Percentiles rank a stretch among this genome's conserved stretches.
These are phyloP conservation scores for Fusarium concolor DNA, from an alignment of 2,329 filamentous ascomycete species.

Conservation along the genomic window DNA sequence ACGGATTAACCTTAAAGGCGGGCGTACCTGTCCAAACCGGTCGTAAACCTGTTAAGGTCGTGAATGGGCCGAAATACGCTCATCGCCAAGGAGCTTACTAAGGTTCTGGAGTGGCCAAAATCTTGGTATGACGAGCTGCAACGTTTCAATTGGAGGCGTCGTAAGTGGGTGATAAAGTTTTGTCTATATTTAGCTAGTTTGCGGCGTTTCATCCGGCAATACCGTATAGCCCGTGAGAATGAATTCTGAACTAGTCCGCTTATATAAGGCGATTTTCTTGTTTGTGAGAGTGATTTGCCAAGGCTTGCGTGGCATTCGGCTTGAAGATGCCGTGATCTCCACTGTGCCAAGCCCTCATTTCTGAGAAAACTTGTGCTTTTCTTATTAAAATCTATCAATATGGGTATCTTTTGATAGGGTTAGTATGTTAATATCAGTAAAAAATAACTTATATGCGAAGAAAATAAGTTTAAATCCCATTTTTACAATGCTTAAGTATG, in stretches of 20 bases:
- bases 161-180: neutral
- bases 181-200: constrained; percentile 14
- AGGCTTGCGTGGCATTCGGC: constrained; percentile 36
- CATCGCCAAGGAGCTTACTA: constrained; percentile 64
- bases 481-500: neutral
- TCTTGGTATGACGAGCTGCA: neutral
- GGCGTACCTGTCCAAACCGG: constrained; percentile 64
- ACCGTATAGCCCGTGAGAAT: neutral
- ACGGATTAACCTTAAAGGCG: constrained; percentile 62
- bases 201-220: neutral
- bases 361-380: neutral
- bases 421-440: too few relatives aligned
- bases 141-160: constrained; percentile 6
- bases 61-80: constrained; percentile 59
- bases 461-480: neutral
- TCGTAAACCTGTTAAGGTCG: constrained; percentile 57
- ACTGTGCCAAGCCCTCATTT: constrained; percentile 25
- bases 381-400: too few relatives aligned
- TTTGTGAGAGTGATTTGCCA: neutral
- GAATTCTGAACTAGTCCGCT: neutral
- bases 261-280: neutral
- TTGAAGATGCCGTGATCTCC: constrained; percentile 30
- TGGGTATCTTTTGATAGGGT: too few relatives aligned
- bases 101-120: neutral
- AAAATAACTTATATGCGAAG: too few relatives aligned